A percentile compares a stretch with the other conserved stretches of the same genome.
Conservation (phyloP, 2,329 filamentous ascomycete genomes). For the Cladobotryum protrusum region DNA sequence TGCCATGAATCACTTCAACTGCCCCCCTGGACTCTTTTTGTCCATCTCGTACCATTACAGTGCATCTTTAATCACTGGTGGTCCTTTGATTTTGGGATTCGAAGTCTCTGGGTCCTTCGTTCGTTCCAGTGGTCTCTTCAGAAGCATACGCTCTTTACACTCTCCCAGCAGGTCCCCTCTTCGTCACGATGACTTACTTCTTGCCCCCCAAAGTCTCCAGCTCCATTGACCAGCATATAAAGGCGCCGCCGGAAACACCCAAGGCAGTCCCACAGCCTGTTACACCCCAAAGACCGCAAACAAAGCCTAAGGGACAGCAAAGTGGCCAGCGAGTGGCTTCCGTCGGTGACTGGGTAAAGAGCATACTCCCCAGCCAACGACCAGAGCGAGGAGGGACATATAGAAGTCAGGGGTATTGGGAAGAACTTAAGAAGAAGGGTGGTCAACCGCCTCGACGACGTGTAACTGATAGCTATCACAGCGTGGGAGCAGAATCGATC, state of each 20-base stretch:
- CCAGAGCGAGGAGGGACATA: constrained; percentile 45
- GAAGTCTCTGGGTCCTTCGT: too few relatives aligned
- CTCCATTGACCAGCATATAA: constrained; percentile 10
- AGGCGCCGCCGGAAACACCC: background rate
- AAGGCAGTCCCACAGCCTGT: background rate
- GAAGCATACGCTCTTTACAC: background rate
- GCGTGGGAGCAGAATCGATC: constrained; percentile 14
- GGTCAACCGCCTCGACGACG: constrained; percentile 2
- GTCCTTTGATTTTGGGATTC: too few relatives aligned
- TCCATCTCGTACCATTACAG: too few relatives aligned
- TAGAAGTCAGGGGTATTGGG: constrained; percentile 28
- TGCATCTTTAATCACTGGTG: too few relatives aligned
- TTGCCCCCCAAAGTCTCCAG: constrained; percentile 15
- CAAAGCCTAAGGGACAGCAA: background rate
- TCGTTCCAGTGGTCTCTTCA: background rate
- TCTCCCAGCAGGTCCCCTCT: background rate
- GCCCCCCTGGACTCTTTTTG: too few relatives aligned
- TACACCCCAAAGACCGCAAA: background rate
- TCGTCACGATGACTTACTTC: constrained; percentile 18
- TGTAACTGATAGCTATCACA: constrained; percentile 13
- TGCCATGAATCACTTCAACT: too few relatives aligned
- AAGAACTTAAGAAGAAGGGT: constrained; percentile 14
- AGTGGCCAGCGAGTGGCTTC: constrained; percentile 19
- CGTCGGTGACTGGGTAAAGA: constrained; percentile 36
- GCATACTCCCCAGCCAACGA: constrained; percentile 42